Evolutionary conservation across 2,329 filamentous ascomycete species (phyloP).

Genomic region (Epicoccum sorghinum): DNA sequence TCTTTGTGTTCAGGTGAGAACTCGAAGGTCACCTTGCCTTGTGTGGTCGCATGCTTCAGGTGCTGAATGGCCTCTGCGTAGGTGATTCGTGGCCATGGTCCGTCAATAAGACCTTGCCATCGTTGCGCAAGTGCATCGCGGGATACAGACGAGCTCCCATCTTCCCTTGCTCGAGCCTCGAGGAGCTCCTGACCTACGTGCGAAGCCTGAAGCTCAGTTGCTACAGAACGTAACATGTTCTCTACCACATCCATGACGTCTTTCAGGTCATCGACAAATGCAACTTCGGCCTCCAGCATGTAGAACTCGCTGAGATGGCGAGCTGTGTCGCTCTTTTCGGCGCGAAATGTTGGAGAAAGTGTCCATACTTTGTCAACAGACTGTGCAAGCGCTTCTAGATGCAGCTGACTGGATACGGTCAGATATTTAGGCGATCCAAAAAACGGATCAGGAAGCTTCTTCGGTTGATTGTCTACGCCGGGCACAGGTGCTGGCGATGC

Average conservation of each 20-base stretch:
- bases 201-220: conserved; percentile 57
- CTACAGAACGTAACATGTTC: conserved; percentile 70
- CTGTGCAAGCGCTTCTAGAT: conserved; percentile 89
- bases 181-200: conserved; percentile 63
- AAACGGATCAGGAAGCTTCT: conserved; percentile 59
- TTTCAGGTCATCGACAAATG: conserved; percentile 73
- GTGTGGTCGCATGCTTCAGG: conserved; percentile 64
- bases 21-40: conserved; percentile 63
- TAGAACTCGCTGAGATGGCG: conserved; percentile 97
- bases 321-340: conserved; percentile 82
- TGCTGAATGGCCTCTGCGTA: conserved; percentile 78
- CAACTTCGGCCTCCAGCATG: conserved; percentile 93
- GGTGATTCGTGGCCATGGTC: conserved; percentile 83
- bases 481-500: conserved; percentile 6
- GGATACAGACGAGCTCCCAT: conserved; percentile 48
- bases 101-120: conserved; percentile 73
- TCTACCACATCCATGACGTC: conserved; percentile 82
- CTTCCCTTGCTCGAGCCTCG: conserved; percentile 49
- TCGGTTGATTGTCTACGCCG: conserved; percentile 35
- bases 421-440: conserved; percentile 91
- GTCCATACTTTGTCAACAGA: conserved; percentile 92
- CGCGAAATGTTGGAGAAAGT: conserved; percentile 89
- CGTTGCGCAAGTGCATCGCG: conserved; percentile 65
- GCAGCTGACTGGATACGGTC: conserved; percentile 92
- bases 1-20: conserved; percentile 72